Evolutionary conservation across 2,329 filamentous ascomycete species (phyloP).

Genomic region (Fusarium coffeatum): DNA sequence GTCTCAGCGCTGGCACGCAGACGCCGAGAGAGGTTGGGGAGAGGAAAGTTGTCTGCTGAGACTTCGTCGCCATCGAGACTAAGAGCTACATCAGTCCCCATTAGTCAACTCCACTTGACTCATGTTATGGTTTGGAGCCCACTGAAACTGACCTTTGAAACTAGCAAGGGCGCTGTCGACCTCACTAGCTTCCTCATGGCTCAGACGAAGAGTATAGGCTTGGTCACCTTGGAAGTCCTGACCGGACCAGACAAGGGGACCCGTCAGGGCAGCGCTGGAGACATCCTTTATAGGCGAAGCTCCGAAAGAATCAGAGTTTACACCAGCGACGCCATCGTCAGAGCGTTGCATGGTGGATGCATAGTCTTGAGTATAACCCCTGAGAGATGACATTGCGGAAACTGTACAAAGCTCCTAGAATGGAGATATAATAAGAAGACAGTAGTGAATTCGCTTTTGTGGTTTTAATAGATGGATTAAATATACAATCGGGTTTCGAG

Average conservation of each 20-base stretch:
- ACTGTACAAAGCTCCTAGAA: neutral
- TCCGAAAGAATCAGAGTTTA: conserved; percentile 25
- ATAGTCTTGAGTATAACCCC: conserved; percentile 19
- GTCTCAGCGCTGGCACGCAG: conserved; percentile 52
- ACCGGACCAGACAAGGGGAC: conserved; percentile 45
- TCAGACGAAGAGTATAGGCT: conserved; percentile 34
- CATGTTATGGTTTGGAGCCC: neutral
- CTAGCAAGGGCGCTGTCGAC: conserved; percentile 42
- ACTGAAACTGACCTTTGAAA: conserved; percentile 45
- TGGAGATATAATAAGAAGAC: neutral
- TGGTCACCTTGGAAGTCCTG: conserved; percentile 31
- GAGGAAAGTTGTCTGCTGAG: conserved; percentile 53
- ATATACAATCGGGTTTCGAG: conserved; percentile 7
- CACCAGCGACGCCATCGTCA: conserved; percentile 13
- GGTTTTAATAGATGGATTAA: neutral
- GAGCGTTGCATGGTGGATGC: conserved; percentile 4
- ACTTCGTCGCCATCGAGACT: conserved; percentile 37
- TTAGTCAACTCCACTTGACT: conserved; percentile 26
- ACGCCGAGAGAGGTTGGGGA: conserved; percentile 51
- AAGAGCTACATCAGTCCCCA: conserved; percentile 17
- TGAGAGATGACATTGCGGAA: conserved; percentile 26
- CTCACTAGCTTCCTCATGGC: conserved; percentile 30
- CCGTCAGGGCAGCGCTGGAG: conserved; percentile 24
- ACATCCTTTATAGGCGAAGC: conserved; percentile 14
- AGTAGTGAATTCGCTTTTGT: neutral